Base-by-base conservation (phyloP, 176 grass and related monocot genomes). In the Tillandsia leiboldiana region DNA sequence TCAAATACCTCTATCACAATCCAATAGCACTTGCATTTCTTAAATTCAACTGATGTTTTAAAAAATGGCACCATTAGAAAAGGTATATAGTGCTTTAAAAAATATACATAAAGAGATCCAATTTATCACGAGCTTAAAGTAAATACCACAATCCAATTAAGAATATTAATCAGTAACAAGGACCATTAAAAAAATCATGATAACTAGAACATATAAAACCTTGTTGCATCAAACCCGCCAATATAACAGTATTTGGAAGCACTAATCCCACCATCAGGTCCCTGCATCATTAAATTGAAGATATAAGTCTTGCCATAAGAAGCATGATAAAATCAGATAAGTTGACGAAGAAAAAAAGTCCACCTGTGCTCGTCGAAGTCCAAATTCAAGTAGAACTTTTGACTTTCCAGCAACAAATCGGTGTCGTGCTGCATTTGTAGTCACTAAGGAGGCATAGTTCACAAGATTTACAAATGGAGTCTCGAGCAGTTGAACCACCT, bases 191-290 rank as follows among this genome's bases (percentile, higher is more conserved):
- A 33, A 26, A 9, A 42, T 42, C 26, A 56, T 49, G 47, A 48
- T 27, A 64, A 51, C 53, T 70, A 70, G 67, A 82, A 75, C 8
- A 76, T 20, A 76, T 80, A 50, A 33, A 56, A 97, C 94, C 94
- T 99, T 33, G 94, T 99, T 72, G 94, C 89, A 73, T 99, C 94
- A 82, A 99, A 99, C 61, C 89, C 94, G 65, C 94, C 94, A 59
- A 99, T 86, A 72, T 87, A 97, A 81, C 94, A 93, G 73, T 99
- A 99, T 78, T 85, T 99, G 69, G 94, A 99, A 70, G 94, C 89
- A 73, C 94, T 99, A 83, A 99, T 93, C 61, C 89, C 94, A n/a
- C 94, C 94, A 90, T 99, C 94, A 59, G 89, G 94, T 18, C 94
- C 94, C 87, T 99, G 72, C n/a, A 71, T 81, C 33, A 42, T 71